These are phyloP conservation scores for Phytopythium chamaehyphon DNA, from an alignment of 352 stramenopile genomes.

Conservation along the genomic window DNA sequence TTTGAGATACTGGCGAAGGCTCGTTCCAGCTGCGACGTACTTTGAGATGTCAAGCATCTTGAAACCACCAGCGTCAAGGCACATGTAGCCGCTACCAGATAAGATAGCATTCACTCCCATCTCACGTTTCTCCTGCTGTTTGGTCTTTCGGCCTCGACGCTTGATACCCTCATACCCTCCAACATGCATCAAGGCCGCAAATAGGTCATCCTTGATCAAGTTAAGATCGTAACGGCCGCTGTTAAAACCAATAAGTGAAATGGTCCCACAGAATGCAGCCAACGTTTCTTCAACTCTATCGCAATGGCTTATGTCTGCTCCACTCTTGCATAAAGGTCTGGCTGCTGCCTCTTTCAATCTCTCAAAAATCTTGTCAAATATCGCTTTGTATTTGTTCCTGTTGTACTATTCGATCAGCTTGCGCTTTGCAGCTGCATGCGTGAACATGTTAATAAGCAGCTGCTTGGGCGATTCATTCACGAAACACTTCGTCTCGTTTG, in stretches of 20 bases:
- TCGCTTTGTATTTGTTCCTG: background rate
- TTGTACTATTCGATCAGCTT: background rate
- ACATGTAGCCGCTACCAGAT: slow-evolving; percentile 16
- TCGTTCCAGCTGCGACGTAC: slow-evolving; percentile 26
- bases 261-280: background rate
- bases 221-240: slow-evolving; percentile 25
- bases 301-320: too few species aligned
- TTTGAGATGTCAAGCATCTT: slow-evolving; percentile 32
- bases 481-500: slow-evolving; percentile 2
- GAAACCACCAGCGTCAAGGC: slow-evolving; percentile 16
- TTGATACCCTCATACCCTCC: slow-evolving; percentile 24
- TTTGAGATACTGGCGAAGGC: slow-evolving; percentile 17
- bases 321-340: too few species aligned
- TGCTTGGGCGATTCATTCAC: slow-evolving; percentile 1
- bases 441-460: slow-evolving; percentile 5
- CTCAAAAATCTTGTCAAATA: background rate
- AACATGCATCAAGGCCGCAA: slow-evolving; percentile 8
- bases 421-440: background rate
- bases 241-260: slow-evolving; percentile 18
- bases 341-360: too few species aligned
- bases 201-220: slow-evolving; percentile 27
- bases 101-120: too few species aligned
- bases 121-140: too few species aligned
- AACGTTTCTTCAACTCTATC: background rate
- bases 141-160: background rate